phyloP scores from a whole-genome alignment of 2,329 filamentous ascomycete species.

The Neonectria ditissima region DNA sequence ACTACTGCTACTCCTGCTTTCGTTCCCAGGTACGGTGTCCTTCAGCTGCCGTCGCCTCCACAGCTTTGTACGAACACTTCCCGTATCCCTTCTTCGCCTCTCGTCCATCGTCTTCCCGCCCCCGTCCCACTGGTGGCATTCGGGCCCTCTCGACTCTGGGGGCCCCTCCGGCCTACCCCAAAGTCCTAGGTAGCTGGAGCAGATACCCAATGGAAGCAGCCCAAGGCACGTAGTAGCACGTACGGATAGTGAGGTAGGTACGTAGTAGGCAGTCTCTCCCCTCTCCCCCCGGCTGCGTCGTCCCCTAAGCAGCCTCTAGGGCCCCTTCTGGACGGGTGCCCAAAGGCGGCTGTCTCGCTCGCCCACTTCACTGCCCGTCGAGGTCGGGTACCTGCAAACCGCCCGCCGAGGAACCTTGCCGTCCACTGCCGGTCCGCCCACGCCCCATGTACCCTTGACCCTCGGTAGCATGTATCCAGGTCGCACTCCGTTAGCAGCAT shows the following conservation, averaged over 20 bases:
- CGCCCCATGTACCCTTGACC: slow-evolving; percentile 13
- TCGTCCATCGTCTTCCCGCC: neutral
- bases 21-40: neutral
- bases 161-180: slow-evolving; percentile 10
- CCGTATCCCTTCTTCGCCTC: neutral
- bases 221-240: too few relatives aligned
- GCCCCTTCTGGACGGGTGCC: slow-evolving; percentile 10
- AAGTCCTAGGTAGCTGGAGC: slow-evolving; percentile 19
- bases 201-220: slow-evolving; percentile 7
- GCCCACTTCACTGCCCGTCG: slow-evolving; percentile 6
- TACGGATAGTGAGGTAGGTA: too few relatives aligned
- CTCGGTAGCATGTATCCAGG: slow-evolving; percentile 6
- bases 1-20: neutral
- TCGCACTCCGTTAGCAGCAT: slow-evolving; percentile 2
- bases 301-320: neutral
- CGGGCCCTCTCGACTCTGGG: neutral
- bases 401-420: slow-evolving; percentile 13
- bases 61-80: neutral
- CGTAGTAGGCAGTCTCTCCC: too few relatives aligned
- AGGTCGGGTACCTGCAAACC: slow-evolving; percentile 15
- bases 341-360: slow-evolving; percentile 26
- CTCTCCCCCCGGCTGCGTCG: slow-evolving; percentile 18
- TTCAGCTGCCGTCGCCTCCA: neutral
- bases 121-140: slow-evolving; percentile 3
- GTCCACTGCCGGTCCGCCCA: slow-evolving; percentile 3